A percentile compares a stretch with the other conserved stretches of the same genome.
phyloP scores from a whole-genome alignment of 2,329 filamentous ascomycete species.

The Aspergillus aculeatus region DNA sequence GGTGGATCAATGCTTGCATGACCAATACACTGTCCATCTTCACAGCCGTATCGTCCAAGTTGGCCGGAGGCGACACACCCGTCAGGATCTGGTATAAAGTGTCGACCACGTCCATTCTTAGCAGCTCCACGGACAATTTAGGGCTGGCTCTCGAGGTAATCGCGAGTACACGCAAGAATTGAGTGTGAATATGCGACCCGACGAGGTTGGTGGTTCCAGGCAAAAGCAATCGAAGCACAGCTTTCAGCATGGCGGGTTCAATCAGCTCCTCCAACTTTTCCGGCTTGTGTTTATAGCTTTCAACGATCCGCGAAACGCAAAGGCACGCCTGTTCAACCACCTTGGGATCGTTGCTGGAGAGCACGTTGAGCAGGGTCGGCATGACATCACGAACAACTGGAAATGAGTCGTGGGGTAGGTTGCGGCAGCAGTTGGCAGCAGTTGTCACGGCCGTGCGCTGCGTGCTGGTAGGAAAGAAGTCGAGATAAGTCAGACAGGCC shows the following conservation, averaged over 20 bases:
- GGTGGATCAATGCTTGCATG: conserved; percentile 97
- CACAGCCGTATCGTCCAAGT: conserved; percentile 51
- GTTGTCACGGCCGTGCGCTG: conserved; percentile 96
- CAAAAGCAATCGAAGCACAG: conserved; percentile 80
- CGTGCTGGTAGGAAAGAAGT: conserved; percentile 96
- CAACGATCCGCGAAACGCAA: conserved; percentile 91
- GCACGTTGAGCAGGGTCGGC: conserved; percentile 87
- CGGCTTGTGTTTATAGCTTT: conserved; percentile 90
- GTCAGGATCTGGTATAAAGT: conserved; percentile 97
- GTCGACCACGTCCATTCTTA: conserved; percentile 96
- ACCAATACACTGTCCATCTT: conserved; percentile 96
- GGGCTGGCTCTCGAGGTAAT: conserved; percentile 90
- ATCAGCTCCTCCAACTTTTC: conserved; percentile 89
- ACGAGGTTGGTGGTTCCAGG: conserved; percentile 96
- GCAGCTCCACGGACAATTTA: conserved; percentile 78
- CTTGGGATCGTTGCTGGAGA: conserved; percentile 89
- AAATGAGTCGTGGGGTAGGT: conserved; percentile 93
- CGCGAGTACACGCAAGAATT: conserved; percentile 87
- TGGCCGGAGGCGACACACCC: conserved; percentile 84
- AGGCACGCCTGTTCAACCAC: conserved; percentile 96
- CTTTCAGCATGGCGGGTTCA: conserved; percentile 79
- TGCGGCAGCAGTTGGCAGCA: conserved; percentile 95
- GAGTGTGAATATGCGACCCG: conserved; percentile 89
- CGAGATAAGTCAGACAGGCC: conserved; percentile 91
- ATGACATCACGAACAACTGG: conserved; percentile 90